Percentiles rank a stretch among this genome's conserved stretches.
phyloP scores from a whole-genome alignment of 139 green algal genomes.

The Edaphochlamys debaryana region DNA sequence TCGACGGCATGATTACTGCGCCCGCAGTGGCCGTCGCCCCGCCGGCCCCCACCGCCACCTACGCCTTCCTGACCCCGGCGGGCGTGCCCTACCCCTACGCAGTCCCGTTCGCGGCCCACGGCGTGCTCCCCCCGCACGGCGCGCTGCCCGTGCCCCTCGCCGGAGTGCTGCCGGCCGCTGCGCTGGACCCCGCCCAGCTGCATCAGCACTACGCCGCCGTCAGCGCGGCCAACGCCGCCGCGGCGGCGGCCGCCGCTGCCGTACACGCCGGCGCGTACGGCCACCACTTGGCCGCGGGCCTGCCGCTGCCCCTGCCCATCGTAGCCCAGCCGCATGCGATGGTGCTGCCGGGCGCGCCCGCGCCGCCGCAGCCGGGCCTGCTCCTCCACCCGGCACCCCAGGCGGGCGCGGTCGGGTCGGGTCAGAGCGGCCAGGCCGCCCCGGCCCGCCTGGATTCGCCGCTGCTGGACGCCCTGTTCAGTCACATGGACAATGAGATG shows the following conservation, averaged over 20 bases:
- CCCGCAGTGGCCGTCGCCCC: too few relatives aligned
- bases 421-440: background rate
- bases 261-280: background rate
- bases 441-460: constrained; percentile 14
- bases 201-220: constrained; percentile 11
- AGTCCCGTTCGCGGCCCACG: background rate
- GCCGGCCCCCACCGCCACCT: background rate
- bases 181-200: background rate
- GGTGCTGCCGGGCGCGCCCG: too few relatives aligned
- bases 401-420: background rate
- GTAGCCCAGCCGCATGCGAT: background rate
- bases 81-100: constrained; percentile 12
- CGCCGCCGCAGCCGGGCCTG: background rate
- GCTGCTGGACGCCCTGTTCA: background rate
- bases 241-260: background rate
- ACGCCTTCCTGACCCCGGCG: background rate
- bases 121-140: background rate
- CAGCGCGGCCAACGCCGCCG: background rate
- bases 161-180: background rate
- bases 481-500: background rate
- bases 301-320: background rate
- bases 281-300: background rate
- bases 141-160: background rate
- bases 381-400: background rate
- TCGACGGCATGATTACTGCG: too few relatives aligned